Percentiles rank a stretch among this genome's conserved stretches.
phyloP scores from a whole-genome alignment of 75 land plant species.

The Sequoiadendron giganteum region DNA sequence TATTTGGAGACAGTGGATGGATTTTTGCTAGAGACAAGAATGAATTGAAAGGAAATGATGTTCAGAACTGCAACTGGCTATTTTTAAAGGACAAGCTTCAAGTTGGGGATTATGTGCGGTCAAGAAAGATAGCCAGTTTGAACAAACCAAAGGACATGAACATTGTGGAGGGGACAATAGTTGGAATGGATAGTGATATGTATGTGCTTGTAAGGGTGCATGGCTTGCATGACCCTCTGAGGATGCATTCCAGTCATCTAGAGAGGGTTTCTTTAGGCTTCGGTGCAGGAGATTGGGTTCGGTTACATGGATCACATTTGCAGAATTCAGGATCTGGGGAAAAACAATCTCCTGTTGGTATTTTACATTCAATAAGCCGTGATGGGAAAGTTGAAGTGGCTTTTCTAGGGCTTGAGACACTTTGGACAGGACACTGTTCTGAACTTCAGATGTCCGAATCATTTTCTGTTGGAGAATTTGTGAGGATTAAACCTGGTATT shows the following conservation, averaged over 20 bases:
- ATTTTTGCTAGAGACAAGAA: conserved; percentile 30
- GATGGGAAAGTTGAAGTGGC: conserved; percentile 72
- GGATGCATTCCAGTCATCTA: conserved; percentile 63
- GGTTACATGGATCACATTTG: conserved; percentile 40
- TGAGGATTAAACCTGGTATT: conserved; percentile 56
- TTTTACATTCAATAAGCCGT: conserved; percentile 67
- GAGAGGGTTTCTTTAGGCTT: conserved; percentile 78
- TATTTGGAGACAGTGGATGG: conserved; percentile 46
- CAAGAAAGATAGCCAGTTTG: conserved; percentile 51
- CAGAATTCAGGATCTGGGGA: conserved; percentile 18
- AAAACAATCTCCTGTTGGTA: conserved; percentile 70
- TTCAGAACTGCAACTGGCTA: conserved; percentile 50
- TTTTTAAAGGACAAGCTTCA: conserved; percentile 62
- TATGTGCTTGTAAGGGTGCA: conserved; percentile 76
- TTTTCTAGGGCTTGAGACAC: conserved; percentile 78
- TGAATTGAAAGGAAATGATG: conserved; percentile 24
- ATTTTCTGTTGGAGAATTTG: conserved; percentile 70
- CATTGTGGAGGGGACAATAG: conserved; percentile 66
- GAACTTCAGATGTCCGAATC: conserved; percentile 78
- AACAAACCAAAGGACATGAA: conserved; percentile 44
- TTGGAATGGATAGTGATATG: conserved; percentile 51
- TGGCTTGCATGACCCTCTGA: conserved; percentile 67
- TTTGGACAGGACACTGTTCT: conserved; percentile 74
- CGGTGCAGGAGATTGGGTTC: conserved; percentile 87
- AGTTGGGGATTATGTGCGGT: conserved; percentile 81